phyloP scores from a whole-genome alignment of 805 yeast genomes.

The Candida xyloterini region DNA sequence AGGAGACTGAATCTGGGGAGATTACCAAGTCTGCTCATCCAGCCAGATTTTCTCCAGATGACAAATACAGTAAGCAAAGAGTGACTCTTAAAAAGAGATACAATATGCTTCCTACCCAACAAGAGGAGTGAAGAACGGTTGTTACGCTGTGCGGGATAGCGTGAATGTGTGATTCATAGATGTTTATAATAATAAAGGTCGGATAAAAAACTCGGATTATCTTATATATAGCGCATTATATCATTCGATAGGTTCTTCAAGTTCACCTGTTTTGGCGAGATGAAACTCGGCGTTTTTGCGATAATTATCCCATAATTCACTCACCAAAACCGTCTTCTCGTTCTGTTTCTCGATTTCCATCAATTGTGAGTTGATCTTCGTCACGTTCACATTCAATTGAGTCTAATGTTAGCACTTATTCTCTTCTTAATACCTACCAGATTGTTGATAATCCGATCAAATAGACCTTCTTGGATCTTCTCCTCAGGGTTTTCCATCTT shows the following conservation, averaged over 20 bases:
- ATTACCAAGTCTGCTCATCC: slow-evolving; percentile 99
- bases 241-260: slow-evolving; percentile 34
- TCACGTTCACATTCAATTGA: slow-evolving; percentile 67
- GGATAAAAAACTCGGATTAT: neutral
- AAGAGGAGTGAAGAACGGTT: slow-evolving; percentile 20
- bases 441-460: slow-evolving; percentile 72
- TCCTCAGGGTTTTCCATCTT: slow-evolving; percentile 85
- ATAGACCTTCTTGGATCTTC: slow-evolving; percentile 70
- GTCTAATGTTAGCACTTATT: slow-evolving; percentile 40
- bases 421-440: slow-evolving; percentile 51
- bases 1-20: slow-evolving; percentile 78
- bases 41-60: slow-evolving; percentile 99
- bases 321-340: slow-evolving; percentile 64
- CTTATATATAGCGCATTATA: neutral
- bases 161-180: slow-evolving; percentile 2
- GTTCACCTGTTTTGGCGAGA: slow-evolving; percentile 61
- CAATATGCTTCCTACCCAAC: slow-evolving; percentile 82
- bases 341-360: slow-evolving; percentile 62
- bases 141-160: slow-evolving; percentile 6
- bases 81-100: slow-evolving; percentile 95
- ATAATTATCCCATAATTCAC: slow-evolving; percentile 79
- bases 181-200: slow-evolving; percentile 1
- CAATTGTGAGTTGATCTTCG: slow-evolving; percentile 57
- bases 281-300: slow-evolving; percentile 68
- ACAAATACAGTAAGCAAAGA: slow-evolving; percentile 98